Percentiles rank a stretch among this genome's conserved stretches.
Evolutionary conservation across 2,329 filamentous ascomycete genomes (phyloP).

Genomic region (Lecanosticta acicola): DNA sequence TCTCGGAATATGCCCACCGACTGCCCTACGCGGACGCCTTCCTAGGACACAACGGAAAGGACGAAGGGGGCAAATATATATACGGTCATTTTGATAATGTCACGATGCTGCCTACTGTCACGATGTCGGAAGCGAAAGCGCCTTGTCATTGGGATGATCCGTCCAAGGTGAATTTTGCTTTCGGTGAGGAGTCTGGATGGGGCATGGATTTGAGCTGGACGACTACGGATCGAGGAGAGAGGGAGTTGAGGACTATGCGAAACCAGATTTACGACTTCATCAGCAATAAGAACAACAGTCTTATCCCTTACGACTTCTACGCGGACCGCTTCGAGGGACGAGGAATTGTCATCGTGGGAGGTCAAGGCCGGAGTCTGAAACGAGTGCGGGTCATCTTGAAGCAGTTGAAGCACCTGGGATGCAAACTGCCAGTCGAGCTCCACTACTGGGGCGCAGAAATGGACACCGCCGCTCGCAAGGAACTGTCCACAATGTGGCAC

Average conservation of each 20-base stretch:
- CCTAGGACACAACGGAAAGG: not conserved
- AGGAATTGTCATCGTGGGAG: slow-evolving; percentile 32
- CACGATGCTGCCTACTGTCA: slow-evolving; percentile 4
- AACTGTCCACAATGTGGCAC: slow-evolving; percentile 17
- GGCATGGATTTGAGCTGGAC: slow-evolving; percentile 8
- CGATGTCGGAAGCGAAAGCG: slow-evolving; percentile 6
- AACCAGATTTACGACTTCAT: slow-evolving; percentile 21
- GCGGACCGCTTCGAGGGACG: slow-evolving; percentile 26
- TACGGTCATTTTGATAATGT: slow-evolving; percentile 4
- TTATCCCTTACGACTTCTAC: slow-evolving; percentile 20
- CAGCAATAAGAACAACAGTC: slow-evolving; percentile 11
- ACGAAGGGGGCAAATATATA: not conserved
- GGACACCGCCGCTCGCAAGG: slow-evolving; percentile 16
- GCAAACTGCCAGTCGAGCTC: slow-evolving; percentile 28
- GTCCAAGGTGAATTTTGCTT: slow-evolving; percentile 8
- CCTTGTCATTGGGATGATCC: slow-evolving; percentile 4
- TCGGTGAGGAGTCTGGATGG: slow-evolving; percentile 9
- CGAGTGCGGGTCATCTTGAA: slow-evolving; percentile 26
- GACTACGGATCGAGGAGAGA: not conserved
- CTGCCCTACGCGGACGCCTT: slow-evolving; percentile 1
- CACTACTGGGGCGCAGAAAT: slow-evolving; percentile 32
- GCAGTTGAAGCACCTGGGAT: slow-evolving; percentile 17
- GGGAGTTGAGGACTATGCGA: slow-evolving; percentile 2
- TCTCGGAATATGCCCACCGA: not conserved
- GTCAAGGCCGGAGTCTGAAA: slow-evolving; percentile 20